These are phyloP conservation scores for Colletotrichum nymphaeae DNA, from an alignment of 2,329 filamentous ascomycete genomes.

Conservation along the genomic window DNA sequence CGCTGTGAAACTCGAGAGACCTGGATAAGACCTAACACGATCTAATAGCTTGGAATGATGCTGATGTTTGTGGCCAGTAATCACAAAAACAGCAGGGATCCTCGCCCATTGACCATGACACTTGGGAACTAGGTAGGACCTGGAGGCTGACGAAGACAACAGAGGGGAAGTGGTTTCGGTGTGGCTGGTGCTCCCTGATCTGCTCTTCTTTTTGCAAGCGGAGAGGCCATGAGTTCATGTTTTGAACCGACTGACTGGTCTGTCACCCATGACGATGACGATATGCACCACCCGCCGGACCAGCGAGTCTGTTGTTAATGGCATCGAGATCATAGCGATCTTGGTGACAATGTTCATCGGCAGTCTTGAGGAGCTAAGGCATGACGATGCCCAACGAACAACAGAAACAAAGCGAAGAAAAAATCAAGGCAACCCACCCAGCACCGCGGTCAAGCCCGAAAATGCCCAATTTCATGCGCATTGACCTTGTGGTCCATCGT, in stretches of 20 bases:
- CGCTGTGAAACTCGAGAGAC: neutral
- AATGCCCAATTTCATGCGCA: slow-evolving; percentile 10
- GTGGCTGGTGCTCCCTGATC: neutral
- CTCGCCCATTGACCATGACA: neutral
- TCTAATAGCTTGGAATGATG: slow-evolving; percentile 1
- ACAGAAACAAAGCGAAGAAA: neutral
- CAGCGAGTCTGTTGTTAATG: neutral
- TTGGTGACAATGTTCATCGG: neutral
- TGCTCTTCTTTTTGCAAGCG: neutral
- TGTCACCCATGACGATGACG: neutral
- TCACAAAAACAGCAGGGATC: neutral
- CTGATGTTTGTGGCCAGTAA: neutral
- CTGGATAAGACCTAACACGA: neutral
- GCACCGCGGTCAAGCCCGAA: neutral
- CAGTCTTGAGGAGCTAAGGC: neutral
- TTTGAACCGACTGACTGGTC: neutral
- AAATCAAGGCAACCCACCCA: neutral
- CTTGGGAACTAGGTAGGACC: no score
- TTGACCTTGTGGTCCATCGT: neutral
- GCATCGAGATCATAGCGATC: neutral
- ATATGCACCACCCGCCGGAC: neutral
- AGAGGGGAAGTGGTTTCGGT: neutral
- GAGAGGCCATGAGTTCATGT: slow-evolving; percentile 1
- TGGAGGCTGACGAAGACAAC: neutral
- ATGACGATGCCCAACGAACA: neutral